Evolutionary conservation across 2,329 filamentous ascomycete genomes (phyloP).

Genomic region (Delphinella strobiligena): DNA sequence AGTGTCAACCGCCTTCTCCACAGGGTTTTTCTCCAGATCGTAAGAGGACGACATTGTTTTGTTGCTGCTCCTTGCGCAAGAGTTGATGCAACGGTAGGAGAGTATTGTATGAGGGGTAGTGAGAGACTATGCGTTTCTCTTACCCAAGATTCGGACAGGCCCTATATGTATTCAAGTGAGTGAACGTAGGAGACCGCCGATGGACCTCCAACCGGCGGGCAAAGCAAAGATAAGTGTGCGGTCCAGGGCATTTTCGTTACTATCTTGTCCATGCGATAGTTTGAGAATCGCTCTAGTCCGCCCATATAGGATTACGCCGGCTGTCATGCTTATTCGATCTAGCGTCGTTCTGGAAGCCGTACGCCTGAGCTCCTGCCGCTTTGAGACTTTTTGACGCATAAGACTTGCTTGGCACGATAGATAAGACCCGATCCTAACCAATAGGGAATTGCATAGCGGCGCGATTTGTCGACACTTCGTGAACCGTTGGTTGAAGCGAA

Average conservation of each 20-base stretch:
- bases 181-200: neutral
- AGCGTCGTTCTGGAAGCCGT: neutral
- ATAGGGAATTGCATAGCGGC: too few relatives aligned
- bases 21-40: constrained; percentile 17
- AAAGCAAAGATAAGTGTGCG: neutral
- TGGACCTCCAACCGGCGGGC: neutral
- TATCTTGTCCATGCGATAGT: neutral
- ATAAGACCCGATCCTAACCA: too few relatives aligned
- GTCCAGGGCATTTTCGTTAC: neutral
- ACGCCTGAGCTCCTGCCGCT: neutral
- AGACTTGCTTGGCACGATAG: neutral
- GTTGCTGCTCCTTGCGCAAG: neutral
- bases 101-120: neutral
- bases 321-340: neutral
- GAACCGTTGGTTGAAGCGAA: too few relatives aligned
- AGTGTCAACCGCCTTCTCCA: constrained; percentile 19
- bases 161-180: neutral
- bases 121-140: neutral
- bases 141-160: neutral
- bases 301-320: neutral
- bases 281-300: neutral
- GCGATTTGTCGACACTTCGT: too few relatives aligned
- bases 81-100: neutral
- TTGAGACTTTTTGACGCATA: neutral
- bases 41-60: constrained; percentile 1